Evolutionary conservation across 2,329 filamentous ascomycete genomes (phyloP).

Genomic region (Paecilomyces niveus): DNA sequence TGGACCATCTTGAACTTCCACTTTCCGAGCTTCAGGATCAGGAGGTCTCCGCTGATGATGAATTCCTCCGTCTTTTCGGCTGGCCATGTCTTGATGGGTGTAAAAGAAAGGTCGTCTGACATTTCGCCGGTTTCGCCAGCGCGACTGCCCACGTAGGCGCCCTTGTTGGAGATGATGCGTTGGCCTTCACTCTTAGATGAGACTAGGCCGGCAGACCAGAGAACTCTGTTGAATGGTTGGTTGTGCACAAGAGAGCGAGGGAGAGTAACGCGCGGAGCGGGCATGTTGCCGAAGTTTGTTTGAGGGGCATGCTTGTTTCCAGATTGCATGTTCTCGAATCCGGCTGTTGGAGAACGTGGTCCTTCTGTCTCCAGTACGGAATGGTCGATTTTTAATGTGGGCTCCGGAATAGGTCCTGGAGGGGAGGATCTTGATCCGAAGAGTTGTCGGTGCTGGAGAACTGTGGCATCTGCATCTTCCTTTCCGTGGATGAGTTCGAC

Average conservation of each 20-base stretch:
- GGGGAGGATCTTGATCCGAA: conserved; percentile 30
- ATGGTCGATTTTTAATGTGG: background rate
- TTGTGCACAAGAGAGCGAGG: conserved; percentile 44
- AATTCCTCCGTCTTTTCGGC: conserved; percentile 40
- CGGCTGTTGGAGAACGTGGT: conserved; percentile 13
- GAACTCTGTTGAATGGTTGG: conserved; percentile 42
- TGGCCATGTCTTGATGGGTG: conserved; percentile 39
- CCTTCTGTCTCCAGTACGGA: background rate
- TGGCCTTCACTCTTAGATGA: conserved; percentile 46
- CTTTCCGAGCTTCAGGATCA: conserved; percentile 54
- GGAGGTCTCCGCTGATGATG: conserved; percentile 42
- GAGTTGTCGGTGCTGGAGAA: conserved; percentile 47
- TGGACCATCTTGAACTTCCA: conserved; percentile 53
- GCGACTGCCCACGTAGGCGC: conserved; percentile 44
- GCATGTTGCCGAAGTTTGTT: conserved; percentile 32
- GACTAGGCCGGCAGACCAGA: conserved; percentile 47
- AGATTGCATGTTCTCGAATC: conserved; percentile 22
- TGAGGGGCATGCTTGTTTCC: conserved; percentile 34
- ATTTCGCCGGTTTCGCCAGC: conserved; percentile 34
- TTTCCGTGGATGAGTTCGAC: conserved; percentile 70
- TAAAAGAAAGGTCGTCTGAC: conserved; percentile 43
- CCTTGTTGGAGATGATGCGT: conserved; percentile 42
- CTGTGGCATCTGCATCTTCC: conserved; percentile 56
- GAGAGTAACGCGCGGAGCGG: conserved; percentile 32
- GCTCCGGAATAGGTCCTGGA: conserved; percentile 26